Percentiles rank a stretch among this genome's conserved stretches.
phyloP scores from a whole-genome alignment of 2,329 filamentous ascomycete species.

The Ceratocystis smalleyi region DNA sequence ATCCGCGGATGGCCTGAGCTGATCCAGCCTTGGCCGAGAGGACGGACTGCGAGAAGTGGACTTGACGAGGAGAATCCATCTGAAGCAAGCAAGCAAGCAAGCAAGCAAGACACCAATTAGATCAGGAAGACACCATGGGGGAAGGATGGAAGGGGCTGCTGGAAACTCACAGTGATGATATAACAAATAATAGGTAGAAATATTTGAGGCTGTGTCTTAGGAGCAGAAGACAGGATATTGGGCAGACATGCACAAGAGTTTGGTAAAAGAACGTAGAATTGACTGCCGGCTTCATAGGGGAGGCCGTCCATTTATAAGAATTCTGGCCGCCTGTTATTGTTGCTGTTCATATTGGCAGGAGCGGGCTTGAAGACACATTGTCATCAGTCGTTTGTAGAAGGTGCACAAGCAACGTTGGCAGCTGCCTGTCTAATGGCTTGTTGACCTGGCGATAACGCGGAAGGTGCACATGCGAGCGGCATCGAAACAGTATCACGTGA shows the following conservation, averaged over 20 bases:
- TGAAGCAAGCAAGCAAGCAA: background rate
- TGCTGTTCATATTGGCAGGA: background rate
- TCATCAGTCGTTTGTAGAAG: background rate
- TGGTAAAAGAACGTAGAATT: background rate
- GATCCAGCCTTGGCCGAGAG: background rate
- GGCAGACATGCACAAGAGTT: background rate
- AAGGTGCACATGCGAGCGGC: background rate
- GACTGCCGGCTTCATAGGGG: background rate
- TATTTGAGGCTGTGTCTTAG: too few relatives aligned
- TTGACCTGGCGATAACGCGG: background rate
- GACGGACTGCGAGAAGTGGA: background rate
- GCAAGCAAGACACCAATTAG: background rate
- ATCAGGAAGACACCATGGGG: background rate
- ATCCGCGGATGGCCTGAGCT: background rate
- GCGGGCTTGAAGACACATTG: background rate
- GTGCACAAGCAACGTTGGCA: background rate
- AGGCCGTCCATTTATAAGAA: background rate
- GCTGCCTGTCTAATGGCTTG: background rate
- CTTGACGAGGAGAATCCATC: background rate
- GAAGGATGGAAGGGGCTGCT: too few relatives aligned
- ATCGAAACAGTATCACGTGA: background rate
- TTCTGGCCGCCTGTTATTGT: background rate
- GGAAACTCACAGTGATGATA: too few relatives aligned
- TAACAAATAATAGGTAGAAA: too few relatives aligned
- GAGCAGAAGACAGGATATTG: too few relatives aligned